Percentiles rank a stretch among this genome's conserved stretches.
These are phyloP conservation scores for Carex pumila DNA, from an alignment of 176 grass and related monocot genomes.

Conservation along the genomic window DNA sequence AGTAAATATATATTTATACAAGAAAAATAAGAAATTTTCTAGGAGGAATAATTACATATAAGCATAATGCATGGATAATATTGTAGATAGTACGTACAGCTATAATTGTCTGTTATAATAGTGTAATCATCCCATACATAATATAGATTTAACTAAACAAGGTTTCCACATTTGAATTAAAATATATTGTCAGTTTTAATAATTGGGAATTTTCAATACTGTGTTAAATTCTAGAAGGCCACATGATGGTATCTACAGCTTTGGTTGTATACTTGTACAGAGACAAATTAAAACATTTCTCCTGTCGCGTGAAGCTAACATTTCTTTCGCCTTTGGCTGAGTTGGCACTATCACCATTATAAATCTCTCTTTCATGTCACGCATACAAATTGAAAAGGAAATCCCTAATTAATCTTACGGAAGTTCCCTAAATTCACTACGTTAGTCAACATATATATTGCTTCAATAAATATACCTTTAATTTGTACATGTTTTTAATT, in stretches of 20 bases:
- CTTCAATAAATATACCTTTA: not conserved
- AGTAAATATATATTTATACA: no score
- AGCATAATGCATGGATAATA: no score
- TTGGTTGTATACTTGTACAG: not conserved
- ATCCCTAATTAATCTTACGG: not conserved
- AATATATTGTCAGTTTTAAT: not conserved
- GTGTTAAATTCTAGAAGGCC: not conserved
- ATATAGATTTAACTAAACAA: no score
- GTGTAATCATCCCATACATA: no score
- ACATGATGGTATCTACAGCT: not conserved
- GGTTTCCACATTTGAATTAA: no score
- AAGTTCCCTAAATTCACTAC: not conserved
- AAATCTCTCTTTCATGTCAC: slow-evolving; percentile 19
- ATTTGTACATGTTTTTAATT: not conserved
- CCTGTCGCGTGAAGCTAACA: slow-evolving; percentile 4
- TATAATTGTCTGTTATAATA: no score
- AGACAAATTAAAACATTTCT: not conserved
- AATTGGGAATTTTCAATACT: not conserved
- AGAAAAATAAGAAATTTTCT: not conserved
- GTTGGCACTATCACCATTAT: not conserved
- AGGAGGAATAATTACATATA: not conserved
- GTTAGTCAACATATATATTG: slow-evolving; percentile 7
- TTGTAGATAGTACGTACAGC: no score
- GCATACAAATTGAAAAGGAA: slow-evolving; percentile 13
- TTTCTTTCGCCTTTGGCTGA: slow-evolving; percentile 13